Conservation (phyloP, 1,139 yeast species). For the Hemisphaericaspora xylanilytica region DNA sequence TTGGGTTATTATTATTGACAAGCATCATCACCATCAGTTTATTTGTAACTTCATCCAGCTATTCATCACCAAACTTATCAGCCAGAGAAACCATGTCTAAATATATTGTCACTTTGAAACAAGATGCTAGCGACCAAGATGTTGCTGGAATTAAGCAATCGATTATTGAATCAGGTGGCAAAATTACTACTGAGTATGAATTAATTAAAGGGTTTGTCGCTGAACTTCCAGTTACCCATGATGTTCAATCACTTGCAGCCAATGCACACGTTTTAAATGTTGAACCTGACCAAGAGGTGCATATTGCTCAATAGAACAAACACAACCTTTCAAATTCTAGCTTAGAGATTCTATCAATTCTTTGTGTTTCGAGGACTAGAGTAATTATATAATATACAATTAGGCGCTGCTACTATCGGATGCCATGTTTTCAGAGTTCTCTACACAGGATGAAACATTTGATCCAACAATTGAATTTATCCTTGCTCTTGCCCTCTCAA, state of each 20-base stretch:
- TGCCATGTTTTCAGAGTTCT: no score
- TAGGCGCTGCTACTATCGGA: no score
- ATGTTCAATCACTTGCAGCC: slow-evolving; percentile 37
- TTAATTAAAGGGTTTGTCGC: slow-evolving; percentile 68
- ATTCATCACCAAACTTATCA: slow-evolving; percentile 1
- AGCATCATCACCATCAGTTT: slow-evolving; percentile 5
- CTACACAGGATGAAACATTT: no score
- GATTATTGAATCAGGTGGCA: slow-evolving; percentile 55
- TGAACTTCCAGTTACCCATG: slow-evolving; percentile 47
- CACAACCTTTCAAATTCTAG: no score
- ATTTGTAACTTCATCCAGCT: slow-evolving; percentile 3
- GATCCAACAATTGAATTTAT: no score
- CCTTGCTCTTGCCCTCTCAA: no score
- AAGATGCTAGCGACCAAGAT: slow-evolving; percentile 31
- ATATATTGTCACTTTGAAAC: slow-evolving; percentile 41
- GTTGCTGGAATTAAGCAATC: slow-evolving; percentile 30
- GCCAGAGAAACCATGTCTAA: not conserved
- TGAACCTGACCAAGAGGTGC: slow-evolving; percentile 64
- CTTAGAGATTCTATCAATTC: no score
- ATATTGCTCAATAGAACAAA: no score
- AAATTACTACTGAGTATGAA: slow-evolving; percentile 59
- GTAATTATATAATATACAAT: no score
- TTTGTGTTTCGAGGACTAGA: no score
- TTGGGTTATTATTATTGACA: slow-evolving; percentile 5
- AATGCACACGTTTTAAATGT: slow-evolving; percentile 50